These are phyloP conservation scores for Microcos paniculata DNA, from an alignment of 345 rosid genomes.

Conservation along the genomic window DNA sequence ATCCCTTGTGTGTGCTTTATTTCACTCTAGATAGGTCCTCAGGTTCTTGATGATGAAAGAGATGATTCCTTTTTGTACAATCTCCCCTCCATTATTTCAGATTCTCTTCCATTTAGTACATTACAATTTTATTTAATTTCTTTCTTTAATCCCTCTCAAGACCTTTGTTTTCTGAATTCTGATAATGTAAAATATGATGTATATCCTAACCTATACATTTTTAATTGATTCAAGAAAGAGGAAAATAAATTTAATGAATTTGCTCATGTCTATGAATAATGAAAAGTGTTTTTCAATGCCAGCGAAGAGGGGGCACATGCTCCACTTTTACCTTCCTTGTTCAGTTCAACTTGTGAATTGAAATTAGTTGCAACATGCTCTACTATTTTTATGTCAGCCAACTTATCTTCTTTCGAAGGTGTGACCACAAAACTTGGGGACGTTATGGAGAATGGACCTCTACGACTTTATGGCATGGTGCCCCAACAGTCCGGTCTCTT, in stretches of 20 bases:
- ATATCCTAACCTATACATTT: too few relatives aligned
- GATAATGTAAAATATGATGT: too few relatives aligned
- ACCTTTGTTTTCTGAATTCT: not conserved
- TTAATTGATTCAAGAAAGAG: not conserved
- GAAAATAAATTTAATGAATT: not conserved
- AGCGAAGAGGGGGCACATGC: not conserved
- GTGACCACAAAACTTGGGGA: not conserved
- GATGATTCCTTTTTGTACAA: not conserved
- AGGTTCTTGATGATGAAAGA: conserved; percentile 20
- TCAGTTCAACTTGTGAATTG: not conserved
- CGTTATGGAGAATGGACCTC: not conserved
- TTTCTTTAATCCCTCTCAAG: not conserved
- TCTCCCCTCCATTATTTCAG: not conserved
- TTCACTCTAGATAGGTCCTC: not conserved
- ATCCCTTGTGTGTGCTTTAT: not conserved
- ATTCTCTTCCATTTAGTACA: not conserved
- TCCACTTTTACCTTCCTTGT: not conserved
- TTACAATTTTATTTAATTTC: not conserved
- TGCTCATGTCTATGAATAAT: not conserved
- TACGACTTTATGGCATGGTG: not conserved
- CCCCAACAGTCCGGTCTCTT: not conserved
- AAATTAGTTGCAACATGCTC: not conserved
- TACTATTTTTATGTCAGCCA: not conserved
- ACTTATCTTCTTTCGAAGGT: not conserved
- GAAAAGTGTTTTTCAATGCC: not conserved